These are phyloP conservation scores for Botryotinia globosa DNA, from an alignment of 2,329 filamentous ascomycete genomes.

Conservation along the genomic window DNA sequence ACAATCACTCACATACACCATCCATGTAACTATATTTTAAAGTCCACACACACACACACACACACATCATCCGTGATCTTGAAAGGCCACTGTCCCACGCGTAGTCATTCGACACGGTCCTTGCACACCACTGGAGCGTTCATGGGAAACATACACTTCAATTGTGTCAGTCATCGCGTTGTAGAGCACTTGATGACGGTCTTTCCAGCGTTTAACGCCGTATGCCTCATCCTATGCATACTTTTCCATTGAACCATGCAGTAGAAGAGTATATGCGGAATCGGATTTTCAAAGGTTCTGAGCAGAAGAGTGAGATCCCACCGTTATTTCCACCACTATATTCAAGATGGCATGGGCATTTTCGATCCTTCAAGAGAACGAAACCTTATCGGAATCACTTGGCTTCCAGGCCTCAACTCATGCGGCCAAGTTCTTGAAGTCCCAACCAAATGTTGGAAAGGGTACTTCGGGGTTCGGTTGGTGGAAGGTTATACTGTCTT, in stretches of 20 bases:
- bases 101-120: neutral
- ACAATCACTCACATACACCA: neutral
- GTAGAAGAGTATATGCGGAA: neutral
- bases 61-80: neutral
- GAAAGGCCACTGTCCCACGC: neutral
- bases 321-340: neutral
- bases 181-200: too few relatives aligned
- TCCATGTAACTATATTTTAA: neutral
- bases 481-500: neutral
- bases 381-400: neutral
- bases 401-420: neutral
- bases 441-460: neutral
- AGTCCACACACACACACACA: too few relatives aligned
- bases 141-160: conserved; percentile 41
- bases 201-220: neutral
- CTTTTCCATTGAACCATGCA: neutral
- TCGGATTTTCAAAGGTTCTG: neutral
- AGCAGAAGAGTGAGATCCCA: neutral
- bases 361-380: too few relatives aligned
- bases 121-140: conserved; percentile 37
- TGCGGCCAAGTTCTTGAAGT: neutral
- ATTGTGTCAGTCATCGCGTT: conserved; percentile 24
- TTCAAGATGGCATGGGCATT: neutral
- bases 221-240: conserved; percentile 1
- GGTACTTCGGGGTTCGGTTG: neutral